Percentiles rank a stretch among this genome's conserved stretches.
phyloP scores from a whole-genome alignment of 2,329 filamentous ascomycete genomes.

The Aspergillus viridinutans region DNA sequence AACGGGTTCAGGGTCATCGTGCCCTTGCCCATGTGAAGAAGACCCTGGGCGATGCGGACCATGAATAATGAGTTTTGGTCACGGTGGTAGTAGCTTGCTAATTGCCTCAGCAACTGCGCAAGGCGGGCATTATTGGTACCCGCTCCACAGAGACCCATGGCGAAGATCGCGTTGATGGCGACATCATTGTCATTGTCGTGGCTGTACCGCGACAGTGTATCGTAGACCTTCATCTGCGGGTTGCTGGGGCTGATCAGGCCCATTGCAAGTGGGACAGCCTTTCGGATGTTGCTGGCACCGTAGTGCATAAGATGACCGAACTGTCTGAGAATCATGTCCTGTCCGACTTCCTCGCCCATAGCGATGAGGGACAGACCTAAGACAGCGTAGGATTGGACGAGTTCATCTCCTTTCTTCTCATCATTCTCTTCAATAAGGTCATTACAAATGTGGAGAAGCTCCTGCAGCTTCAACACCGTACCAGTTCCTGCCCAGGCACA shows the following conservation, averaged over 20 bases:
- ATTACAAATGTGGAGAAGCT: slow-evolving; percentile 95
- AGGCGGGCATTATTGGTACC: slow-evolving; percentile 97
- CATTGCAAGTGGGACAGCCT: slow-evolving; percentile 93
- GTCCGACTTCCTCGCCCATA: slow-evolving; percentile 97
- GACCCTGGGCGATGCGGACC: slow-evolving; percentile 96
- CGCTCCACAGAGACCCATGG: slow-evolving; percentile 94
- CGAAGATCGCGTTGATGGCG: slow-evolving; percentile 96
- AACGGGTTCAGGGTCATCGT: slow-evolving; percentile 96
- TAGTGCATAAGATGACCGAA: slow-evolving; percentile 99
- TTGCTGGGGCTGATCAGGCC: slow-evolving; percentile 95
- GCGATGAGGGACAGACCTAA: slow-evolving; percentile 89
- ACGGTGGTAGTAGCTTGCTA: slow-evolving; percentile 96
- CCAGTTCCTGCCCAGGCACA: slow-evolving; percentile 98
- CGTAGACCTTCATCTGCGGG: slow-evolving; percentile 99
- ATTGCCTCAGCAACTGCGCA: slow-evolving; percentile 86
- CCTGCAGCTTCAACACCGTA: slow-evolving; percentile 93
- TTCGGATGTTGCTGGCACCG: slow-evolving; percentile 93
- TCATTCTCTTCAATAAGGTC: slow-evolving; percentile 93
- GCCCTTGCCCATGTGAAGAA: slow-evolving; percentile 98
- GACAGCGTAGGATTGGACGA: slow-evolving; percentile 93
- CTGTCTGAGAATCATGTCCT: slow-evolving; percentile 97
- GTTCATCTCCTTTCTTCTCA: slow-evolving; percentile 90
- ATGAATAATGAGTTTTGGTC: slow-evolving; percentile 97
- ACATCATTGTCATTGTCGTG: slow-evolving; percentile 99
- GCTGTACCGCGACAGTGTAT: slow-evolving; percentile 93